Evolutionary conservation across 1,284 basidiomycete species (phyloP), one percentile per base, ranked within the genome.

Genomic region (Ustilago sp.): DNA sequence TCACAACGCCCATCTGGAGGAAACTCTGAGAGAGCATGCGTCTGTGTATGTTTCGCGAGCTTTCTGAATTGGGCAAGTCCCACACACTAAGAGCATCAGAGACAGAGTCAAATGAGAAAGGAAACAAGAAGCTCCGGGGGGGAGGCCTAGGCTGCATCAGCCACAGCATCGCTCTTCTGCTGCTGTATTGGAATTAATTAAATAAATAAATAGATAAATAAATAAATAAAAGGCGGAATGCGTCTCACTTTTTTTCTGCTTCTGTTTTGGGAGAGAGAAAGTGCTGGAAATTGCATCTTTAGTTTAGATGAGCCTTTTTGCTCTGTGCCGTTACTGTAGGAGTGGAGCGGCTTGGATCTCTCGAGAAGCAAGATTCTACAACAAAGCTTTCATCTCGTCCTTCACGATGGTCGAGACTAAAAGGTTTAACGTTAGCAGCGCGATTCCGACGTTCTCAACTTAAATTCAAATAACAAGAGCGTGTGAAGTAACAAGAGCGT

Each of bases 31-130:
- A 28, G 23, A 28, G 39, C 17, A 4, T 41, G 39, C 13, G 39
- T 41, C 13, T 41, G 39, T 17, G 11, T 41, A 19, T 19, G 43
- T 45, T 56, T 55, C 32, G 61, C 41, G 45, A 63, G 53, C 36
- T 28, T 63, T 62, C 51, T 55, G 54, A 54, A 63, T 57, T 47
- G 47, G 45, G 31, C 8, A 51, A 31, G 28, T 36, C 17, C n/a
- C 13, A 15, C 34, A 35, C 28, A 53, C 23, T 28, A 28, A 28
- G 23, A 28, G 28, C 34, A 7, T 28, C 23, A 36, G n/a, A n/a
- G n/a, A 9, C 8, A 50, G 35, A 32, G 31, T 36, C 28, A 57
- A 63, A 57, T 31, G 38, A 28, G 28, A 50, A 50, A 50, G 48
- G 31, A 28, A 50, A 50, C 1, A 50, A 23, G 23, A 31, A 48